A percentile compares a stretch with the other conserved stretches of the same genome.
Conservation (phyloP, 108 stramenopile species). For the Cyclotella atomus region DNA sequence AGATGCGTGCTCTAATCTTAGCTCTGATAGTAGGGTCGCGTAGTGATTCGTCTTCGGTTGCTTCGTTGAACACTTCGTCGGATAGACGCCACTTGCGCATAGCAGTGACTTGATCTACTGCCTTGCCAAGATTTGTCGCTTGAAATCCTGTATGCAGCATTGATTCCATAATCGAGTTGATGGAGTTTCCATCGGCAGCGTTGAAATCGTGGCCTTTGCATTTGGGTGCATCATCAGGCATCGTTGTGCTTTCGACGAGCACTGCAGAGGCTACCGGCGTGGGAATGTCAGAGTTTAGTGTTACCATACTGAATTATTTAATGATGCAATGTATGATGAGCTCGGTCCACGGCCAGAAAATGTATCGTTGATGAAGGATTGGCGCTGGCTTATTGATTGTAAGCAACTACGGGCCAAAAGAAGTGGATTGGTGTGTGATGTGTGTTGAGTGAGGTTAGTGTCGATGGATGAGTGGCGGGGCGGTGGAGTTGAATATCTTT, state of each 20-base stretch:
- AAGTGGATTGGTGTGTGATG: too few relatives aligned
- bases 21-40: constrained; percentile 57
- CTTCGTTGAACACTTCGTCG: constrained; percentile 76
- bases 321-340: not conserved
- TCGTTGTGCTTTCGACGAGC: constrained; percentile 69
- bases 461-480: too few relatives aligned
- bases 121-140: constrained; percentile 94
- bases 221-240: constrained; percentile 55
- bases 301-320: not conserved
- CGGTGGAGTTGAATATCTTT: too few relatives aligned
- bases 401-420: too few relatives aligned
- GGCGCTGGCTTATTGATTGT: too few relatives aligned
- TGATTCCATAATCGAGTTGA: constrained; percentile 83
- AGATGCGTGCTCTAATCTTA: constrained; percentile 90
- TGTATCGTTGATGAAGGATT: too few relatives aligned
- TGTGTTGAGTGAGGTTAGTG: too few relatives aligned
- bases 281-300: constrained; percentile 78
- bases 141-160: constrained; percentile 92
- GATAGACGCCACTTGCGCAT: constrained; percentile 96
- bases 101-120: constrained; percentile 91
- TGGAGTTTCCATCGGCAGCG: constrained; percentile 18
- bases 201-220: constrained; percentile 92
- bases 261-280: constrained; percentile 84
- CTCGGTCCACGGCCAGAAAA: too few relatives aligned
- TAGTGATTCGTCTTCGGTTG: constrained; percentile 85